phyloP scores from a whole-genome alignment of 176 grass and related monocot genomes.

The Pontederia crassipes region DNA sequence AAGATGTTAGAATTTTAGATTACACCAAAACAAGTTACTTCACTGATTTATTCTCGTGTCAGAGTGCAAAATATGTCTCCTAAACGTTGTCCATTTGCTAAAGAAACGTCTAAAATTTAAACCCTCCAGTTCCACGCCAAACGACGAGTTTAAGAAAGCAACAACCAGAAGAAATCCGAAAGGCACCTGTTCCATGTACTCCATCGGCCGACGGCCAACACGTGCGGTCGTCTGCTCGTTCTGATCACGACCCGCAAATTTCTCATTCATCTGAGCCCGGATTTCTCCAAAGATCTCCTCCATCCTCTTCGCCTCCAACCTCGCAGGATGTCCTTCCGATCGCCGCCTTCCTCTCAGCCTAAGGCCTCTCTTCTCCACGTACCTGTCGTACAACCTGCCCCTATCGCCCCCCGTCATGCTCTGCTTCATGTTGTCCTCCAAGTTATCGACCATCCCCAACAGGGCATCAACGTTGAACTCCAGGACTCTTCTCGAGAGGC shows the following conservation, averaged over 20 bases:
- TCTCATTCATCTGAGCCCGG: background rate
- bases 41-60: too few relatives aligned
- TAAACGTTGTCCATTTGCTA: too few relatives aligned
- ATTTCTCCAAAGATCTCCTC: background rate
- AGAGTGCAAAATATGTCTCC: too few relatives aligned
- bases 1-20: too few relatives aligned
- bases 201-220: background rate
- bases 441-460: slow-evolving; percentile 1
- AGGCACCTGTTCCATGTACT: background rate
- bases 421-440: slow-evolving; percentile 6
- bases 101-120: too few relatives aligned
- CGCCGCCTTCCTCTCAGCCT: slow-evolving; percentile 31
- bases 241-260: background rate
- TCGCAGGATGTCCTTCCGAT: slow-evolving; percentile 17
- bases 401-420: slow-evolving; percentile 9
- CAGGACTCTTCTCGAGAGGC: too few relatives aligned
- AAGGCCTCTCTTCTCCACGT: slow-evolving; percentile 44
- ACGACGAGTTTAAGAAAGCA: too few relatives aligned
- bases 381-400: slow-evolving; percentile 54
- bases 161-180: background rate
- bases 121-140: too few relatives aligned
- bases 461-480: slow-evolving; percentile 1
- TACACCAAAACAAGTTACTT: too few relatives aligned
- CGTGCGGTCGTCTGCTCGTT: background rate
- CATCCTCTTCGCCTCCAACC: slow-evolving; percentile 6